Conservation (phyloP, 129 eudicot species). For the Dittrichia graveolens region DNA sequence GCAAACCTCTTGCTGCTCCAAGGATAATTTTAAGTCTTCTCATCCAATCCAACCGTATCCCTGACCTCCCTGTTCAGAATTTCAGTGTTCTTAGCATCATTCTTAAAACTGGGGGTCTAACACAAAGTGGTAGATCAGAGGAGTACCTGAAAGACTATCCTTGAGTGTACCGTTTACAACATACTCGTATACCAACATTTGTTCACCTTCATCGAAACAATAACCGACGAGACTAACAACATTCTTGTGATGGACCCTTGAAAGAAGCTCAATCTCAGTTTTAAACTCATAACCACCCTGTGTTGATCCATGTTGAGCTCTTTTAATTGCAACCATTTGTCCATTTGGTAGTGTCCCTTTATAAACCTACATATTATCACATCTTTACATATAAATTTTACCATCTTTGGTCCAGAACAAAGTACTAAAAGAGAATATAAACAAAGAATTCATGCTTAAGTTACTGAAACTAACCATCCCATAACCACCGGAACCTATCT, state of each 20-base stretch:
- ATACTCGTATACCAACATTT: slow-evolving; percentile 81
- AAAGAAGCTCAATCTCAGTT: slow-evolving; percentile 98
- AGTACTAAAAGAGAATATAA: no score
- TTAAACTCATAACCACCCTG: slow-evolving; percentile 93
- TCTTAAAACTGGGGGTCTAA: background rate
- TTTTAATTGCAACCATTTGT: slow-evolving; percentile 73
- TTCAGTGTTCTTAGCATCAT: background rate
- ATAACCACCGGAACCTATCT: slow-evolving; percentile 81
- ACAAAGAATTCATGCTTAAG: no score
- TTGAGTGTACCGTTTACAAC: slow-evolving; percentile 78
- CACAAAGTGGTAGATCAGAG: no score
- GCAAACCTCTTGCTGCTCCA: slow-evolving; percentile 92
- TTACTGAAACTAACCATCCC: slow-evolving; percentile 67
- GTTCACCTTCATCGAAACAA: slow-evolving; percentile 79
- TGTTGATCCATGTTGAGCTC: slow-evolving; percentile 75
- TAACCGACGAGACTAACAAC: slow-evolving; percentile 84
- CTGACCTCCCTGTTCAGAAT: slow-evolving; percentile 65
- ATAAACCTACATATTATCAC: slow-evolving; percentile 53
- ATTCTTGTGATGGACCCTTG: slow-evolving; percentile 96
- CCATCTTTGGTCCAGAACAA: background rate
- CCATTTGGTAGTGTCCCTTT: slow-evolving; percentile 85
- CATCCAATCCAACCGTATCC: slow-evolving; percentile 86
- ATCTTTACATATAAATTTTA: slow-evolving; percentile 9
- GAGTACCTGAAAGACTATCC: slow-evolving; percentile 84
- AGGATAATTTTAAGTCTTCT: slow-evolving; percentile 75